Evolutionary conservation across 75 land plant species (phyloP).

Genomic region (Sequoia sempervirens): DNA sequence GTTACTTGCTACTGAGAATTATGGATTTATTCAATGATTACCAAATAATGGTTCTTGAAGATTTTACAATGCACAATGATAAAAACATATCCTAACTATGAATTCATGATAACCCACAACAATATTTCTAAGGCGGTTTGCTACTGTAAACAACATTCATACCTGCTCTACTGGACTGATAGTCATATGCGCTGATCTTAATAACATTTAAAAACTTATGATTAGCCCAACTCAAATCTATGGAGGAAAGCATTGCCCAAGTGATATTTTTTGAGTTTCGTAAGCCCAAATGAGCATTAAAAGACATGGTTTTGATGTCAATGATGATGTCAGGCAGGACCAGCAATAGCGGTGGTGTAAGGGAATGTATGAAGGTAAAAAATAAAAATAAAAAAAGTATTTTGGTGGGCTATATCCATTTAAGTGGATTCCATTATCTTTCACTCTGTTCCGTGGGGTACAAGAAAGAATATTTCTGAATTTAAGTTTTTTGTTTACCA

Average conservation of each 20-base stretch:
- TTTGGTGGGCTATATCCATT: background rate
- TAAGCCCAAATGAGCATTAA: background rate
- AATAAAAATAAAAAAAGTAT: background rate
- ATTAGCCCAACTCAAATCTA: background rate
- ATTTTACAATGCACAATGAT: background rate
- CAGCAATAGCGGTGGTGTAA: background rate
- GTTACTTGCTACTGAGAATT: too few relatives aligned
- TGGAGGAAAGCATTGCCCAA: background rate
- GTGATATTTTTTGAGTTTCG: background rate
- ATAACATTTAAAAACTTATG: background rate
- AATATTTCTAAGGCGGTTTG: background rate
- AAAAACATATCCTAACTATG: background rate
- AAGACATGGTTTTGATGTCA: background rate
- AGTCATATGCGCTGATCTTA: background rate
- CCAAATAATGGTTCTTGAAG: background rate
- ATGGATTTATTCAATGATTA: too few relatives aligned
- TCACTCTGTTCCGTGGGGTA: background rate
- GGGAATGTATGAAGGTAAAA: background rate
- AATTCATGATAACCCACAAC: conserved; percentile 2
- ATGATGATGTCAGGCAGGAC: background rate
- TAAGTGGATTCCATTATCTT: background rate
- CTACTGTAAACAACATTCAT: background rate
- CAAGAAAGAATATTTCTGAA: background rate
- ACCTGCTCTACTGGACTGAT: background rate
- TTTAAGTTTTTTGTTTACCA: background rate